Evolutionary conservation across 805 yeast species (phyloP).

Genomic region (Metschnikowia dekortorum): DNA sequence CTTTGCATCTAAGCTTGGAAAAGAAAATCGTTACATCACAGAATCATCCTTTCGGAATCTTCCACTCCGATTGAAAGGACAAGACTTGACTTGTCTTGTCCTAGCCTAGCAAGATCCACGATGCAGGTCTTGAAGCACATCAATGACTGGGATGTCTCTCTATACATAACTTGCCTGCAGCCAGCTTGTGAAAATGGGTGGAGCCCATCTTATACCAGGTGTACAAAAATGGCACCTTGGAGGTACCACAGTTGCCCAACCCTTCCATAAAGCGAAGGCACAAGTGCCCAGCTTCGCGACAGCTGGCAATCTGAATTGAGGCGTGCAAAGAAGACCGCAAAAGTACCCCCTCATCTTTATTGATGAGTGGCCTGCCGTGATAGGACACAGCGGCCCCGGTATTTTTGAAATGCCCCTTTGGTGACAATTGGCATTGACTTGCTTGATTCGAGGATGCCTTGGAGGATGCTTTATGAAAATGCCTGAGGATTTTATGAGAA

Average conservation of each 20-base stretch:
- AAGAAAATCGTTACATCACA: too few relatives aligned
- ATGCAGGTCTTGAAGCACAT: slow-evolving; percentile 1
- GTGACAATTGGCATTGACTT: slow-evolving; percentile 48
- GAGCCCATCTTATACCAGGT: slow-evolving; percentile 24
- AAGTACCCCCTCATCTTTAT: slow-evolving; percentile 20
- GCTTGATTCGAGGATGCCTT: slow-evolving; percentile 36
- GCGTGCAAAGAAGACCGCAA: slow-evolving; percentile 13
- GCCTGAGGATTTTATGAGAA: too few relatives aligned
- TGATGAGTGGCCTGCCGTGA: slow-evolving; percentile 9
- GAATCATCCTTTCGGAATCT: too few relatives aligned
- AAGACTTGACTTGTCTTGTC: too few relatives aligned
- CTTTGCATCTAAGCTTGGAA: too few relatives aligned
- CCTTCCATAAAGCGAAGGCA: slow-evolving; percentile 9
- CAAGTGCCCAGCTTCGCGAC: slow-evolving; percentile 15
- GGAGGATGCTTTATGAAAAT: too few relatives aligned
- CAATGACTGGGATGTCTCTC: slow-evolving; percentile 24
- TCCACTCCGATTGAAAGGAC: too few relatives aligned
- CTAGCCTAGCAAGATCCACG: too few relatives aligned
- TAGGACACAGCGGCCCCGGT: slow-evolving; percentile 15
- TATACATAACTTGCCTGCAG: slow-evolving; percentile 20
- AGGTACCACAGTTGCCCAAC: slow-evolving; percentile 16
- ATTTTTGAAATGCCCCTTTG: slow-evolving; percentile 18
- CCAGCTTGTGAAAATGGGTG: slow-evolving; percentile 24
- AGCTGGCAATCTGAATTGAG: slow-evolving; percentile 17
- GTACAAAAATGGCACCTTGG: slow-evolving; percentile 21